Percentiles rank a stretch among this genome's conserved stretches.
Evolutionary conservation across 495 filamentous ascomycete genomes (phyloP).

Genomic region (Ascobolus immersus): DNA sequence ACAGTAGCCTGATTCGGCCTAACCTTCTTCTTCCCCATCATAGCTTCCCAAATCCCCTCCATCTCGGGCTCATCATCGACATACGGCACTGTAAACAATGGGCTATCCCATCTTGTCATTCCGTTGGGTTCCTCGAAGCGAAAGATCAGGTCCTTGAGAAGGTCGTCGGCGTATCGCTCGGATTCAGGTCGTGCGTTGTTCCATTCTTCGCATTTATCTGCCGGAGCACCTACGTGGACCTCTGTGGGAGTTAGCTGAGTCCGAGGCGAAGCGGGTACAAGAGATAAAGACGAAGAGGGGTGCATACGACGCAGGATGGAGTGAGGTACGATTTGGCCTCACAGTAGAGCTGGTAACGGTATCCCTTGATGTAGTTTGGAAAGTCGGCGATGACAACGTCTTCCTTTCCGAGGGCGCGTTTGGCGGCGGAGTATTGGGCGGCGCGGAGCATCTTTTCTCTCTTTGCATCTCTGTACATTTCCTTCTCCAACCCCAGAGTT

Average conservation of each 20-base stretch:
- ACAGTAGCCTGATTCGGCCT: conserved; percentile 63
- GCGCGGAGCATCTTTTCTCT: conserved; percentile 86
- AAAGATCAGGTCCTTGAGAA: conserved; percentile 82
- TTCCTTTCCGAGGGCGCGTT: conserved; percentile 48
- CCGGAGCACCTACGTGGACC: conserved; percentile 57
- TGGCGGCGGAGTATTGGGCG: conserved; percentile 57
- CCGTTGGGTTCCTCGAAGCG: conserved; percentile 90
- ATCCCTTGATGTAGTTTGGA: conserved; percentile 88
- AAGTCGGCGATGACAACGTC: conserved; percentile 62
- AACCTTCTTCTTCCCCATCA: conserved; percentile 35
- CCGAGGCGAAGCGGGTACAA: conserved; percentile 1
- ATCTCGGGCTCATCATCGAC: conserved; percentile 41
- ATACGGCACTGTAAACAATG: conserved; percentile 70
- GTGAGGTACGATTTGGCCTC: conserved; percentile 74
- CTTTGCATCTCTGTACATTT: conserved; percentile 38
- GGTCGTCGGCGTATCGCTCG: conserved; percentile 32
- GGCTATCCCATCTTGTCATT: conserved; percentile 85
- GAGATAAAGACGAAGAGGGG: neutral
- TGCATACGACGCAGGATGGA: conserved; percentile 49
- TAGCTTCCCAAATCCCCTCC: conserved; percentile 48
- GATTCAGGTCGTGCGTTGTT: conserved; percentile 1
- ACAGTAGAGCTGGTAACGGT: conserved; percentile 84
- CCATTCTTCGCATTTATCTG: conserved; percentile 23
- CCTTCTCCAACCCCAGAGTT: conserved; percentile 32
- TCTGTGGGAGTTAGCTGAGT: conserved; percentile 12